phyloP scores from a whole-genome alignment of 2,329 filamentous ascomycete genomes.

The Camptophora hylomeconis region DNA sequence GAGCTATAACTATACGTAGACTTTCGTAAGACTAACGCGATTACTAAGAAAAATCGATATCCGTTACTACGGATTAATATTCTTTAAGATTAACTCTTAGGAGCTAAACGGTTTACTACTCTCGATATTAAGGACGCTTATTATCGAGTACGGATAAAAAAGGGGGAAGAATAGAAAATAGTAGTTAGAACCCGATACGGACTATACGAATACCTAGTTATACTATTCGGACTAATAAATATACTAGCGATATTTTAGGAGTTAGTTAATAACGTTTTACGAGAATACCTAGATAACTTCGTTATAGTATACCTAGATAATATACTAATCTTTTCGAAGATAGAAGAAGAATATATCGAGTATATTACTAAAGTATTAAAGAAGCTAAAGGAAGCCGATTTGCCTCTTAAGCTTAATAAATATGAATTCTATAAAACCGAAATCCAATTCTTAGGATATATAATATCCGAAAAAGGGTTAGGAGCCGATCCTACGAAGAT shows the following conservation, averaged over 20 bases:
- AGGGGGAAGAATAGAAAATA: slow-evolving; percentile 8
- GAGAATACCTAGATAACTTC: slow-evolving; percentile 7
- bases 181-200: slow-evolving; percentile 9
- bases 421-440: slow-evolving; percentile 20
- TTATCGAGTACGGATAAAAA: slow-evolving; percentile 3
- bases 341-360: slow-evolving; percentile 14
- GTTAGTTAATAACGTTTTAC: slow-evolving; percentile 7
- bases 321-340: slow-evolving; percentile 19
- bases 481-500: slow-evolving; percentile 19
- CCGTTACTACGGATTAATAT: slow-evolving; percentile 1
- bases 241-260: slow-evolving; percentile 5
- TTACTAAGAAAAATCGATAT: slow-evolving; percentile 1
- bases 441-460: slow-evolving; percentile 21
- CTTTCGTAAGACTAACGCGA: slow-evolving; percentile 1
- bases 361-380: slow-evolving; percentile 11
- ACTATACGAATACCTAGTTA: slow-evolving; percentile 11
- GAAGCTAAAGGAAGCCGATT: slow-evolving; percentile 3
- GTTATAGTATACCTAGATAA: slow-evolving; percentile 13
- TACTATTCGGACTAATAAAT: slow-evolving; percentile 9
- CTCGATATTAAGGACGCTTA: slow-evolving; percentile 3
- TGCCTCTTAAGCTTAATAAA: slow-evolving; percentile 20
- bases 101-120: slow-evolving; percentile 1
- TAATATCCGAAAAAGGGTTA: slow-evolving; percentile 18
- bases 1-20: slow-evolving; percentile 1
- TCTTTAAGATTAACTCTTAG: not conserved